Evolutionary conservation across 306 rosid genomes (phyloP).

Genomic region (Echinosophora koreensis): DNA sequence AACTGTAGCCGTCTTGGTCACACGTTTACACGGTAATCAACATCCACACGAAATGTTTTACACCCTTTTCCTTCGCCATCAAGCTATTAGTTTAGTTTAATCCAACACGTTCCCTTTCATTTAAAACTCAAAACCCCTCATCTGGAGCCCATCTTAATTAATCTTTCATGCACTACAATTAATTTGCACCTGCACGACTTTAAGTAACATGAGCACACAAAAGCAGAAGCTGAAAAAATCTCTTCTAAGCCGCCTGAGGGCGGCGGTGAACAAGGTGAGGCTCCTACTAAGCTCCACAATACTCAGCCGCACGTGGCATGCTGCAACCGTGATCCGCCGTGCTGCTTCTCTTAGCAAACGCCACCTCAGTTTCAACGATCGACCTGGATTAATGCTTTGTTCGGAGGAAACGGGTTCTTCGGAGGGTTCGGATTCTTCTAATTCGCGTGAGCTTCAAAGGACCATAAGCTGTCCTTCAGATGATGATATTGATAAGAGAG

Average conservation of each 20-base stretch:
- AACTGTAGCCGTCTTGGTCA: background rate
- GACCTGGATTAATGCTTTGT: slow-evolving; percentile 59
- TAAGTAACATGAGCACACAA: slow-evolving; percentile 37
- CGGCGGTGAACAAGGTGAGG: slow-evolving; percentile 67
- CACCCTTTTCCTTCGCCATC: slow-evolving; percentile 19
- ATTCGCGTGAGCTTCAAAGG: slow-evolving; percentile 56
- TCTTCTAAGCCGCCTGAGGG: slow-evolving; percentile 59
- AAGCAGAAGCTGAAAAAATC: slow-evolving; percentile 32
- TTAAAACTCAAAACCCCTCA: background rate
- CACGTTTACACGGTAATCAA: slow-evolving; percentile 48
- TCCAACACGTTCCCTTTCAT: background rate
- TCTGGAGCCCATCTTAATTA: slow-evolving; percentile 35
- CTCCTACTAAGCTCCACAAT: slow-evolving; percentile 59
- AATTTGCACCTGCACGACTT: background rate
- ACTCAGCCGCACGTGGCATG: slow-evolving; percentile 58
- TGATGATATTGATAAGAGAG: slow-evolving; percentile 74
- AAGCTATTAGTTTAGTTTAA: slow-evolving; percentile 1
- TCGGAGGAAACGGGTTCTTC: slow-evolving; percentile 47
- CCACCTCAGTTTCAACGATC: slow-evolving; percentile 62
- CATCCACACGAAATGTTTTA: slow-evolving; percentile 42
- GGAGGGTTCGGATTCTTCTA: slow-evolving; percentile 32
- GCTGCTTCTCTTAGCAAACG: slow-evolving; percentile 41
- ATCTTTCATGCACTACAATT: background rate
- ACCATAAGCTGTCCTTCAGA: slow-evolving; percentile 67
- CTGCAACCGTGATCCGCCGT: slow-evolving; percentile 57